A percentile compares a stretch with the other conserved stretches of the same genome.
Evolutionary conservation across 805 yeast species (phyloP).

Genomic region (Brettanomyces custersianus): DNA sequence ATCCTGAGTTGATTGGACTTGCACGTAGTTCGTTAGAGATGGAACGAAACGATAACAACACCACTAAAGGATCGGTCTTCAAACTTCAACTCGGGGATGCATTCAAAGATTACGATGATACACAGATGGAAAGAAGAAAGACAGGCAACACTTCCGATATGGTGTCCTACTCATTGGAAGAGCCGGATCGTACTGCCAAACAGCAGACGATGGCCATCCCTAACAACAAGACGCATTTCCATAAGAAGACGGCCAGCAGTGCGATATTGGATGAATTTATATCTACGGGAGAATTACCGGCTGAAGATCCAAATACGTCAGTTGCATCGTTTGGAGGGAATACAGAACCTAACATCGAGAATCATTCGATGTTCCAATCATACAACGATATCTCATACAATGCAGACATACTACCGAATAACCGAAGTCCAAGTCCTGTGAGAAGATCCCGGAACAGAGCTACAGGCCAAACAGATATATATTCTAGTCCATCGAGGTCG

Average conservation of each 20-base stretch:
- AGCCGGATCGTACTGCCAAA: conserved; percentile 15
- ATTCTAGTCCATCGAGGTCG: no score
- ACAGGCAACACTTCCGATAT: background rate
- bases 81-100: conserved; percentile 4
- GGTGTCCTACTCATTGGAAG: conserved; percentile 10
- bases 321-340: conserved; percentile 6
- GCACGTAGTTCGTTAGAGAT: conserved; percentile 3
- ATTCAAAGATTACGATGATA: background rate
- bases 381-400: conserved; percentile 7
- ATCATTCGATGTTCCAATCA: conserved; percentile 17
- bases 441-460: conserved; percentile 2
- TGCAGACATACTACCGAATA: conserved; percentile 4
- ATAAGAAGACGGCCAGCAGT: conserved; percentile 18
- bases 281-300: conserved; percentile 16
- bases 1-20: conserved; percentile 1
- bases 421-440: conserved; percentile 5
- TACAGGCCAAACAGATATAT: no score
- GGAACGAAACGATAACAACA: background rate
- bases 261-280: conserved; percentile 21
- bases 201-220: conserved; percentile 6
- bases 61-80: conserved; percentile 4
- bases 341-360: conserved; percentile 3
- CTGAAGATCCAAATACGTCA: conserved; percentile 5
- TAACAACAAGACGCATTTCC: conserved; percentile 12
- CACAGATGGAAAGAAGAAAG: background rate